Conservation (phyloP, 1,284 basidiomycete species). For the Entoloma clypeatum region DNA sequence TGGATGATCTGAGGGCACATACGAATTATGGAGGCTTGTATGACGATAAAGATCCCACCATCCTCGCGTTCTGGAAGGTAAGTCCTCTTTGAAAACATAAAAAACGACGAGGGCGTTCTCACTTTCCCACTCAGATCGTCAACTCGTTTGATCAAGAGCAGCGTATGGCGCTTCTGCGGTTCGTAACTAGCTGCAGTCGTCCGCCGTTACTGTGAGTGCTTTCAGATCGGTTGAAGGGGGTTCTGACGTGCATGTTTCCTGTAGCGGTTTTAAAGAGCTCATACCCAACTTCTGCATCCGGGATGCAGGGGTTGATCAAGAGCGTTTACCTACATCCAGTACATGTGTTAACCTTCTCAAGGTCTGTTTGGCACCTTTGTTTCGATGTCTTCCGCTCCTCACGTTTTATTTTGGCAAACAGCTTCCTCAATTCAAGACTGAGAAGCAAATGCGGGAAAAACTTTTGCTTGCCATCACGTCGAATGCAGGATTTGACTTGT, state of each 20-base stretch:
- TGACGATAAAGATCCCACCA: slow-evolving; percentile 65
- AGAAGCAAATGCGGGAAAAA: slow-evolving; percentile 65
- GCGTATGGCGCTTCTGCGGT: slow-evolving; percentile 69
- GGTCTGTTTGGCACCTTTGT: slow-evolving; percentile 35
- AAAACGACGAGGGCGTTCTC: too few species aligned
- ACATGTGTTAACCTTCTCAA: slow-evolving; percentile 89
- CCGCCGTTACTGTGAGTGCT: slow-evolving; percentile 77
- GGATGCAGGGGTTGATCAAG: slow-evolving; percentile 69
- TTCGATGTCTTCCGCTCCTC: slow-evolving; percentile 4
- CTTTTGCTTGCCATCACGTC: slow-evolving; percentile 83
- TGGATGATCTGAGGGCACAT: slow-evolving; percentile 73
- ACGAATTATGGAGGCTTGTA: slow-evolving; percentile 80
- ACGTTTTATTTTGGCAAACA: slow-evolving; percentile 28
- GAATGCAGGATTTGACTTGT: slow-evolving; percentile 87
- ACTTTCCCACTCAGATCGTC: slow-evolving; percentile 65
- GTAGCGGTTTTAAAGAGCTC: slow-evolving; percentile 83
- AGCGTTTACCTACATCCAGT: slow-evolving; percentile 74
- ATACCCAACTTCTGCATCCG: slow-evolving; percentile 84
- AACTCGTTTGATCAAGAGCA: slow-evolving; percentile 73
- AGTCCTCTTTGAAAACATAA: slow-evolving; percentile 8
- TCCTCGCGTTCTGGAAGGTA: slow-evolving; percentile 76
- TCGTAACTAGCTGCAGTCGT: slow-evolving; percentile 88
- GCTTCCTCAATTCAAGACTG: slow-evolving; percentile 68
- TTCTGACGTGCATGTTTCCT: slow-evolving; percentile 1
- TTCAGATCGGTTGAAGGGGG: too few species aligned